These are phyloP conservation scores for Fomes fomentarius DNA, from an alignment of 1,284 basidiomycete species.

Conservation along the genomic window DNA sequence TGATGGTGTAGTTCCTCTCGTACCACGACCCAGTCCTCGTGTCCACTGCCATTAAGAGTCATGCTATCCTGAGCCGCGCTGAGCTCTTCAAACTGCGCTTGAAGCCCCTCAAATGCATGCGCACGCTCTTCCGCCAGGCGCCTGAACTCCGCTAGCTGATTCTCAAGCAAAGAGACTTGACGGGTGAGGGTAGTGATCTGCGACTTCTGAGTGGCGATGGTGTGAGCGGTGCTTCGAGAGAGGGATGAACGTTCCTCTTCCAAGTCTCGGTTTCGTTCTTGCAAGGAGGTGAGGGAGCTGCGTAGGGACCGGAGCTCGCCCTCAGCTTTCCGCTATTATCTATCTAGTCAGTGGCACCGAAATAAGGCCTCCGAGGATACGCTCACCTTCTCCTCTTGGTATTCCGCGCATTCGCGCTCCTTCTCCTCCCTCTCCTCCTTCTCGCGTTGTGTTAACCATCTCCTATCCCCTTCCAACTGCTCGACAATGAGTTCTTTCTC, in stretches of 20 bases:
- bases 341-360: constrained; percentile 5
- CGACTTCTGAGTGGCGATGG: constrained; percentile 48
- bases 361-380: neutral
- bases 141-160: constrained; percentile 45
- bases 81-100: constrained; percentile 50
- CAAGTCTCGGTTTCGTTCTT: constrained; percentile 59
- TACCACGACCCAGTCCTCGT: constrained; percentile 57
- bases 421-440: constrained; percentile 60
- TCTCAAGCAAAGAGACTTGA: constrained; percentile 47
- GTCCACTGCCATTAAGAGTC: constrained; percentile 38
- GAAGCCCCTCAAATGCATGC: constrained; percentile 45
- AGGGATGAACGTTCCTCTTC: constrained; percentile 53
- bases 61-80: constrained; percentile 30
- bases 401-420: constrained; percentile 52
- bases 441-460: constrained; percentile 63
- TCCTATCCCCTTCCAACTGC: constrained; percentile 63
- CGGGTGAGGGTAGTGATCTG: constrained; percentile 50
- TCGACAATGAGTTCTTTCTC: constrained; percentile 62
- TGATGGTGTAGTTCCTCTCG: constrained; percentile 67
- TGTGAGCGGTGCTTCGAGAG: constrained; percentile 47
- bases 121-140: constrained; percentile 46
- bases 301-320: constrained; percentile 53
- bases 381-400: constrained; percentile 58
- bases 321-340: constrained; percentile 37
- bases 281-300: constrained; percentile 45